Percentiles rank a stretch among this genome's conserved stretches.
Conservation (phyloP, 176 grass and related monocot species). For the Paspalum notatum region DNA sequence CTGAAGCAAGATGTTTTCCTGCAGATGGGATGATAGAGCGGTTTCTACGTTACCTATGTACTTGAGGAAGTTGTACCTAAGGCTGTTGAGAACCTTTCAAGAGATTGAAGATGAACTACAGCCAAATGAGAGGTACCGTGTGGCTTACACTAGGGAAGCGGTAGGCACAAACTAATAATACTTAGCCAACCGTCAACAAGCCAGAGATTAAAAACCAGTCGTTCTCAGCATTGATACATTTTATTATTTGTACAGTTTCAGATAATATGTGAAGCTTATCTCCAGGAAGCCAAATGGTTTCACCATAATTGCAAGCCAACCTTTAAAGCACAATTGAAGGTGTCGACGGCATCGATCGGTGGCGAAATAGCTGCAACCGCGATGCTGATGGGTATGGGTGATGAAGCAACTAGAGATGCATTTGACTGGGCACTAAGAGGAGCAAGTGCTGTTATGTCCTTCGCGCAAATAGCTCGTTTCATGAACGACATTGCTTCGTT, state of each 20-base stretch:
- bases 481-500: too few species aligned
- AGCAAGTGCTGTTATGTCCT: too few species aligned
- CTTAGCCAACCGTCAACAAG: not conserved
- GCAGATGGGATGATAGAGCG: slow-evolving; percentile 46
- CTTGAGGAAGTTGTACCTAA: slow-evolving; percentile 29
- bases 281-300: slow-evolving; percentile 49
- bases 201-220: not conserved
- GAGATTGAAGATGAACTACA: slow-evolving; percentile 39
- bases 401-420: slow-evolving; percentile 25
- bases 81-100: slow-evolving; percentile 7
- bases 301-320: slow-evolving; percentile 18
- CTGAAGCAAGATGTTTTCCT: not conserved
- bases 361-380: not conserved
- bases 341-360: not conserved
- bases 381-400: slow-evolving; percentile 38
- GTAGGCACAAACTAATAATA: not conserved
- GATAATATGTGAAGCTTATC: slow-evolving; percentile 13
- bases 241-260: slow-evolving; percentile 21
- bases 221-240: not conserved
- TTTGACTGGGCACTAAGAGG: slow-evolving; percentile 27
- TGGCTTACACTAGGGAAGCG: slow-evolving; percentile 5
- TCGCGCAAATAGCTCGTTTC: too few species aligned
- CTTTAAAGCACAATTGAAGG: slow-evolving; percentile 30
- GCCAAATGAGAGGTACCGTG: slow-evolving; percentile 31
- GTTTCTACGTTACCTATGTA: too few species aligned